Base-by-base conservation (phyloP, 1,139 yeast species). In the Debaryomyces robertsiae region DNA sequence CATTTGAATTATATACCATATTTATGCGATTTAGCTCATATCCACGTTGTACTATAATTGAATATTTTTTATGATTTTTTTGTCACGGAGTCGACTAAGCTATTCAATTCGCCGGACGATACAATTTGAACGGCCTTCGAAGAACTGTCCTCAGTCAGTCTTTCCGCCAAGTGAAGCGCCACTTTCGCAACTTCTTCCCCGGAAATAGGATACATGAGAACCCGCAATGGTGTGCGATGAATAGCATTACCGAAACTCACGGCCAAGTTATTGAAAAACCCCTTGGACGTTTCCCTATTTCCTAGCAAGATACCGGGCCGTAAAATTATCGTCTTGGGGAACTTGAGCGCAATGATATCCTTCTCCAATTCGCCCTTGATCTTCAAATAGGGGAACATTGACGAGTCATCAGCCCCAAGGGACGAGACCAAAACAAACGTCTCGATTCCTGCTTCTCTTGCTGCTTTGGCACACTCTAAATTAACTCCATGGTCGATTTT, bases 291-390 rank as follows among this genome's bases (percentile, higher is more conserved):
- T n/a, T 67, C 69, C 49, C 94, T 66, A 23, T 77, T 69, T 3
- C 94, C 95, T 9, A 84, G 52, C 31, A 86, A 64, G 0, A 66
- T 57, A 9, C 95, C 95, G 0, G 95, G 95, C 53, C 84, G 73
- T 40, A 88, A 58, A 44, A 87, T 82, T 32, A 85, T 71, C 0
- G 88, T 79, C 41, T 78, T 68, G n/a, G 82, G 81, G 58, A 86
- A 87, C 15, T 69, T 74, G 43, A 86, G 65, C 0, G 65, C 79
- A 36, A 71, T 60, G 3, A 84, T 64, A 39, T 77, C 84, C 30
- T 79, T 70, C 55, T 84, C 93, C 42, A 84, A 65, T 43, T 77
- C 69, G 14, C 91, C 91, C 54, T 84, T 84, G 53, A 80, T 69
- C 49, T 69, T 71, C 38, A 77, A 43, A 54, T 87, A 88, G 1